Percentiles rank a stretch among this genome's conserved stretches.
These are phyloP conservation scores for Hippophae rhamnoides DNA, from an alignment of 306 rosid species.

Conservation along the genomic window DNA sequence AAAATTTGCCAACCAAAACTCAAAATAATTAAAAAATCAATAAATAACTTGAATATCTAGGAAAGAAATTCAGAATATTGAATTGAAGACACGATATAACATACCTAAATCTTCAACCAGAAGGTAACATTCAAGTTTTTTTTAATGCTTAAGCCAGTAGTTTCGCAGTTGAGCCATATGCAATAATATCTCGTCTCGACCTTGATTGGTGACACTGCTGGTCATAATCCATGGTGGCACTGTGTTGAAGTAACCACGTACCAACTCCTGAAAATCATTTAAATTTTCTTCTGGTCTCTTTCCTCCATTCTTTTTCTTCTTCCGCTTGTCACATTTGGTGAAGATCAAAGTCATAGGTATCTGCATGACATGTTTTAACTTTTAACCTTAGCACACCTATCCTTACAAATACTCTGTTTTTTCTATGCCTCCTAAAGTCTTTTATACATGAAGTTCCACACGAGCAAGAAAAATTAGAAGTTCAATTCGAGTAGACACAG, in stretches of 20 bases:
- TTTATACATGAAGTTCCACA: too few species aligned
- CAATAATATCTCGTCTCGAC: constrained; percentile 87
- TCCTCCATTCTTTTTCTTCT: constrained; percentile 89
- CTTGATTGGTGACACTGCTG: constrained; percentile 82
- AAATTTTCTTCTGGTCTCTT: constrained; percentile 82
- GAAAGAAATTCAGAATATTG: neutral
- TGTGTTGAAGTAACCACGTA: constrained; percentile 57
- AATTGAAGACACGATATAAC: constrained; percentile 1
- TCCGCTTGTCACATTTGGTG: constrained; percentile 97
- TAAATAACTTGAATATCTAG: neutral
- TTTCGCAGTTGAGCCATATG: constrained; percentile 94
- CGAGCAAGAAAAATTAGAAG: too few species aligned
- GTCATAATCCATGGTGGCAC: constrained; percentile 99
- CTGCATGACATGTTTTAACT: constrained; percentile 29
- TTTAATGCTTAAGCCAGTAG: constrained; percentile 94
- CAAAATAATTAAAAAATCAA: too few species aligned
- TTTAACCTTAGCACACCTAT: neutral
- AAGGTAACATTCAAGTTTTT: constrained; percentile 2
- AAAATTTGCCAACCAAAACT: too few species aligned
- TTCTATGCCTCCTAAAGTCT: too few species aligned
- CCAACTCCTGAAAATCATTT: constrained; percentile 73
- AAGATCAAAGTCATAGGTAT: constrained; percentile 91
- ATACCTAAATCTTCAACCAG: constrained; percentile 5
- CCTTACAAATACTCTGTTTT: neutral
- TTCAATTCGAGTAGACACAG: too few species aligned